Conservation (phyloP, 2,329 filamentous ascomycete species). For the Aspergillus phoenicis region DNA sequence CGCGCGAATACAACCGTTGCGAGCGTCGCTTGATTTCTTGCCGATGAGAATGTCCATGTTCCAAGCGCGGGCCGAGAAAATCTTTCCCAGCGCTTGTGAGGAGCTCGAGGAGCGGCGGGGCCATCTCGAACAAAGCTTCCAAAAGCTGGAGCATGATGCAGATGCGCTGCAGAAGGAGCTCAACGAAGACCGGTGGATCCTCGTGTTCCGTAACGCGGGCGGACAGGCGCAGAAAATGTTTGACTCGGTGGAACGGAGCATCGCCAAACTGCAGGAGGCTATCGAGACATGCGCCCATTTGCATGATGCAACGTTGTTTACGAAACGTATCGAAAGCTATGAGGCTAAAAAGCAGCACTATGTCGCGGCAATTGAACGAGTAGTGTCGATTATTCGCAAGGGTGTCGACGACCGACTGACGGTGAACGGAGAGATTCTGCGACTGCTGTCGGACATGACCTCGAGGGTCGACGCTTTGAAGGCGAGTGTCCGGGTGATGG, state of each 20-base stretch:
- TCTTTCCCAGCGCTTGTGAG: constrained; percentile 88
- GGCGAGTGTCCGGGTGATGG: constrained; percentile 74
- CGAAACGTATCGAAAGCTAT: constrained; percentile 87
- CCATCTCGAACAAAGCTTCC: constrained; percentile 80
- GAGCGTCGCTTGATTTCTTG: constrained; percentile 90
- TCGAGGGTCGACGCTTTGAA: constrained; percentile 78
- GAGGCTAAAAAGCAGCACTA: constrained; percentile 95
- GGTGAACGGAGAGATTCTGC: constrained; percentile 91
- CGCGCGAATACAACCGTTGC: constrained; percentile 89
- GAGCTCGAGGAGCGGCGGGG: constrained; percentile 77
- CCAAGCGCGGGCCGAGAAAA: constrained; percentile 70
- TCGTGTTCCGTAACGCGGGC: constrained; percentile 91
- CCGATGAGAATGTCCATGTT: constrained; percentile 93
- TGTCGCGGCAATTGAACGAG: constrained; percentile 85
- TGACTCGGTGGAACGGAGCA: constrained; percentile 87
- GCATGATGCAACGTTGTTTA: constrained; percentile 68
- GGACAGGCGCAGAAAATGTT: constrained; percentile 95
- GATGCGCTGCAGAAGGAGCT: constrained; percentile 87
- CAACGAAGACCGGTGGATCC: constrained; percentile 92
- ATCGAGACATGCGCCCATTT: constrained; percentile 74
- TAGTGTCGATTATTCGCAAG: constrained; percentile 89
- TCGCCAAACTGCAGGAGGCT: constrained; percentile 77
- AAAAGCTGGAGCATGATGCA: constrained; percentile 84
- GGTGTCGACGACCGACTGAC: constrained; percentile 95
- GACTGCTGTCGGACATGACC: constrained; percentile 82